Base-by-base conservation (phyloP, 495 filamentous ascomycete genomes). In the Annulohypoxylon nitens region DNA sequence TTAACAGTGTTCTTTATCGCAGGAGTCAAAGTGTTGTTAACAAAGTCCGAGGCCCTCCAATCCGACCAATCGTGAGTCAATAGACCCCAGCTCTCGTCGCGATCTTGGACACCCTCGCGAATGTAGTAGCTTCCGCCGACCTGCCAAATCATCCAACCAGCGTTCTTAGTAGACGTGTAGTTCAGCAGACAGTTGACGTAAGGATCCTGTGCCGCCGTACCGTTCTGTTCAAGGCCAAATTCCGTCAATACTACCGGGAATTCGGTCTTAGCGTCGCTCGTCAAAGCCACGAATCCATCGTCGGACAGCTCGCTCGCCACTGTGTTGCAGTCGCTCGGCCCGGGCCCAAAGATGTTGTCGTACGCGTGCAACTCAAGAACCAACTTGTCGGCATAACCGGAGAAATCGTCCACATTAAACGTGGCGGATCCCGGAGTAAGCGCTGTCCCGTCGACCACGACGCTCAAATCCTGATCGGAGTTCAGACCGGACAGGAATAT, bases 311-410 rank as follows among this genome's bases (percentile, higher is more conserved):
- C 80, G 37, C 75, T 80, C 64, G 81, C 78, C 64, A 80, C 85
- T 8, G 82, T 79, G 54, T 84, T 82, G 33, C 81, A 81, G 26
- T 81, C 78, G 60, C 85, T 87, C 54, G 83, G 80, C 0, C 79
- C 79, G 0, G 83, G 83, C 4, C 70, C 70, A 0, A 68, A 14
- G 23, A 80, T 80, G 55, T 82, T 85, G 63, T 88, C 86, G 61
- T 89, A 91, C 4, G 86, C 85, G 78, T 90, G 89, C 2, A 92
- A 69, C 73, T 91, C 89, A 14, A 89, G 86, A 20, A 90, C 86
- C 3, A 90, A 70, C 67, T 91, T 90, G 69, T 85, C 57, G 4
- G 64, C 77, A 58, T 76, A 74, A 8, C 77, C 81, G 7, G 68
- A 43, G 65, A 88, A 87, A 39, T 82, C 81, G n/a, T 73, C 58